Evolutionary conservation across 164 flowering plant genomes (phyloP).

Genomic region (Tetracentron sinense): DNA sequence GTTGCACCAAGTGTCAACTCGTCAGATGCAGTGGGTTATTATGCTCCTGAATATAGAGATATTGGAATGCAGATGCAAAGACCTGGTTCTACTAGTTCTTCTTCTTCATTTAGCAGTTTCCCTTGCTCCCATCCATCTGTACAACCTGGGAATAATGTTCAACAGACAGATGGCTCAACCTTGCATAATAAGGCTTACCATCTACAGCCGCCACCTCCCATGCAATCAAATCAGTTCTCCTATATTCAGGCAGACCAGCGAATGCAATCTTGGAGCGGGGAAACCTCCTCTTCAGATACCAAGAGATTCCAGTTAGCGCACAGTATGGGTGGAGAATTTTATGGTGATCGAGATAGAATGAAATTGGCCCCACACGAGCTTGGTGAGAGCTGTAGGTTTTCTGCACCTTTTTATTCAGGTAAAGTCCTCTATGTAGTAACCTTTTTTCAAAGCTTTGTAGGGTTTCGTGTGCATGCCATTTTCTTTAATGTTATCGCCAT

Average conservation of each 20-base stretch:
- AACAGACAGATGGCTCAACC: constrained; percentile 29
- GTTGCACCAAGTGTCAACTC: constrained; percentile 29
- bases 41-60: constrained; percentile 42
- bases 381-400: constrained; percentile 53
- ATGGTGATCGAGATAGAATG: constrained; percentile 52
- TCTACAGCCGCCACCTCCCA: constrained; percentile 63
- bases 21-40: constrained; percentile 30
- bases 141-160: constrained; percentile 29
- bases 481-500: not conserved
- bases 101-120: constrained; percentile 28
- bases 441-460: not conserved
- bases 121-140: constrained; percentile 30
- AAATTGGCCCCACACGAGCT: constrained; percentile 34
- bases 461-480: not conserved
- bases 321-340: constrained; percentile 35
- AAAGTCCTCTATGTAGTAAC: not conserved
- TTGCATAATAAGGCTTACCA: constrained; percentile 44
- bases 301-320: constrained; percentile 38
- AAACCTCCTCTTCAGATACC: constrained; percentile 37
- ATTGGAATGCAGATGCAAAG: constrained; percentile 28
- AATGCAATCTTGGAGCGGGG: too few relatives aligned
- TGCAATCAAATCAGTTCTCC: constrained; percentile 75
- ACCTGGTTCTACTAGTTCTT: constrained; percentile 27
- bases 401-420: constrained; percentile 55
- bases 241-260: constrained; percentile 56